A percentile compares a stretch with the other conserved stretches of the same genome.
Conservation (phyloP, 192 early-diverging fungal genomes). For the Chytriomyces hyalinus region DNA sequence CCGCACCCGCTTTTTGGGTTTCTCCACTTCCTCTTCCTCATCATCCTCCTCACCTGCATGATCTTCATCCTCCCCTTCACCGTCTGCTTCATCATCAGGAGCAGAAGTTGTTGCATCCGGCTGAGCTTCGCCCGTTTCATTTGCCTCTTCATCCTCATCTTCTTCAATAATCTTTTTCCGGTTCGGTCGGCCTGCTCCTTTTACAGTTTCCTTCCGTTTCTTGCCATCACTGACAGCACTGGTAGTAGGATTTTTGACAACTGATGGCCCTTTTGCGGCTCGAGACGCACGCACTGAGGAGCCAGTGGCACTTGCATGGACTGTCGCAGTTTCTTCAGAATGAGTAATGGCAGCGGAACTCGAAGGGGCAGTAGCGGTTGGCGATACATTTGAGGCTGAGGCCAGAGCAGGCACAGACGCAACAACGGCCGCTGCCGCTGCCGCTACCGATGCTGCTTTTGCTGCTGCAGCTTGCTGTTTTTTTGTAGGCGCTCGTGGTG, state of each 20-base stretch:
- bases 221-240: neutral
- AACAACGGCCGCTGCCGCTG: neutral
- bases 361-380: neutral
- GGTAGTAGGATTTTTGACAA: neutral
- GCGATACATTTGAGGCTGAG: neutral
- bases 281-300: neutral
- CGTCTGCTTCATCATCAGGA: conserved; percentile 1
- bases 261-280: conserved; percentile 11
- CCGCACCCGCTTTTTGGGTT: conserved; percentile 19
- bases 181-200: neutral
- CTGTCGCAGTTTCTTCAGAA: neutral
- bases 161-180: conserved; percentile 4
- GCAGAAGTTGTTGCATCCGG: neutral
- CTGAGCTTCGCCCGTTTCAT: conserved; percentile 1
- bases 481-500: neutral
- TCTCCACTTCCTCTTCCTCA: conserved; percentile 21
- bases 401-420: neutral
- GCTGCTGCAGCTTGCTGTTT: neutral
- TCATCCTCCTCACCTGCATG: neutral
- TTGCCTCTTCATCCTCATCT: conserved; percentile 17
- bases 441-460: too few relatives aligned
- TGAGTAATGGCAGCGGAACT: neutral
- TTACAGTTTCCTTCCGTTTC: neutral
- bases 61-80: neutral
- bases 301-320: neutral